A percentile compares a stretch with the other conserved stretches of the same genome.
These are phyloP conservation scores for Epichloe typhina DNA, from an alignment of 2,329 filamentous ascomycete species.

Conservation along the genomic window DNA sequence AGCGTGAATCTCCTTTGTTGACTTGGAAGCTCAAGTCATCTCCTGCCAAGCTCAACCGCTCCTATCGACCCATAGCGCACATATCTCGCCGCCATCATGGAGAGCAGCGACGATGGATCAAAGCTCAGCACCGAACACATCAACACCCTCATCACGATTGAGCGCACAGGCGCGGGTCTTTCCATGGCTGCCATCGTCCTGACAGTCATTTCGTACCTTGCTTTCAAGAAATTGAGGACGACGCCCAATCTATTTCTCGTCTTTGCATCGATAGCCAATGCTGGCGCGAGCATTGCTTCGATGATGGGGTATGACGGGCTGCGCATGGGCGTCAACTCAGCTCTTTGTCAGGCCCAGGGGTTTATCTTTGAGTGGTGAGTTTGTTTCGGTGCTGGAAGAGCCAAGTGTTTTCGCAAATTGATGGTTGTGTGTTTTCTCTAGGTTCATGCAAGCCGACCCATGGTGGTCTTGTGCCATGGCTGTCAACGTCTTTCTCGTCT, in stretches of 20 bases:
- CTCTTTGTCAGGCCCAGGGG: slow-evolving; percentile 48
- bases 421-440: slow-evolving; percentile 16
- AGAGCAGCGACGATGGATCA: slow-evolving; percentile 6
- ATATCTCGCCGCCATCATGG: not conserved
- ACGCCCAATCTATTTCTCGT: slow-evolving; percentile 40
- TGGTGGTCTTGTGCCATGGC: slow-evolving; percentile 75
- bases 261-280: slow-evolving; percentile 24
- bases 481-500: slow-evolving; percentile 62
- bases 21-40: not conserved
- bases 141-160: slow-evolving; percentile 33
- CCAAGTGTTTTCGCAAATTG: not conserved
- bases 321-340: slow-evolving; percentile 34
- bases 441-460: slow-evolving; percentile 65
- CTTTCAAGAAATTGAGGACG: slow-evolving; percentile 38
- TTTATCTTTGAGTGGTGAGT: slow-evolving; percentile 55
- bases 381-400: not conserved
- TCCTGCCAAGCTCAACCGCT: not conserved
- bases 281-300: slow-evolving; percentile 49
- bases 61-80: not conserved
- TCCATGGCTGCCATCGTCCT: slow-evolving; percentile 38
- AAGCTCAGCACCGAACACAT: slow-evolving; percentile 24
- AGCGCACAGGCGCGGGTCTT: slow-evolving; percentile 39
- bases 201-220: slow-evolving; percentile 34
- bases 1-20: not conserved
- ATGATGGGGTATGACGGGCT: slow-evolving; percentile 58